These are phyloP conservation scores for Penicillium occitanis DNA, from an alignment of 2,329 filamentous ascomycete species.

Conservation along the genomic window DNA sequence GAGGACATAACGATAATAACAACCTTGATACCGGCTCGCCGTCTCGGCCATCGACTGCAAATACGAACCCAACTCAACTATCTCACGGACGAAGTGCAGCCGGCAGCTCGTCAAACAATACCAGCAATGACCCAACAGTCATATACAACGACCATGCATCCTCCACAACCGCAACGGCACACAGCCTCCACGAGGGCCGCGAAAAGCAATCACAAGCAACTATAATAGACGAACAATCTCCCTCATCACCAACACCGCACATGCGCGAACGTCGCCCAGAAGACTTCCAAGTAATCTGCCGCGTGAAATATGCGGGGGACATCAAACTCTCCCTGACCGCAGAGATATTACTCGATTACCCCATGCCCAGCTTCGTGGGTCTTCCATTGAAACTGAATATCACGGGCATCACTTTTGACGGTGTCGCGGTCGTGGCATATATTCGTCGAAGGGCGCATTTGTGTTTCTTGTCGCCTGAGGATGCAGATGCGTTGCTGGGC, in stretches of 20 bases:
- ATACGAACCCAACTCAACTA: slow-evolving; percentile 35
- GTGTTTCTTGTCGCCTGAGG: slow-evolving; percentile 90
- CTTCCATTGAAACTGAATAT: slow-evolving; percentile 94
- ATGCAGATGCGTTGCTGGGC: slow-evolving; percentile 73
- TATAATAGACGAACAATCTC: slow-evolving; percentile 15
- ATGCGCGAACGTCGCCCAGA: slow-evolving; percentile 74
- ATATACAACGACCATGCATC: slow-evolving; percentile 25
- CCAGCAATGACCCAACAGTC: slow-evolving; percentile 28
- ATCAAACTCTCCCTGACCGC: slow-evolving; percentile 86
- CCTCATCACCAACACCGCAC: slow-evolving; percentile 45
- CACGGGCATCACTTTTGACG: slow-evolving; percentile 91
- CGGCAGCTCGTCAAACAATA: slow-evolving; percentile 20
- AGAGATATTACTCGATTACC: slow-evolving; percentile 94
- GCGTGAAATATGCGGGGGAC: slow-evolving; percentile 85
- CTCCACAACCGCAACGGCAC: slow-evolving; percentile 23
- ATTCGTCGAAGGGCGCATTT: slow-evolving; percentile 88
- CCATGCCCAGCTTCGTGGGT: slow-evolving; percentile 96
- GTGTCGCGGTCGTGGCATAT: slow-evolving; percentile 86
- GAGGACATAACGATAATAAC: slow-evolving; percentile 35
- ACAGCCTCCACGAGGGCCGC: slow-evolving; percentile 17
- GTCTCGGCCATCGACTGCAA: slow-evolving; percentile 47
- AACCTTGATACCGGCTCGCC: slow-evolving; percentile 31
- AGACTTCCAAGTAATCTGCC: slow-evolving; percentile 89
- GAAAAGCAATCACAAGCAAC: slow-evolving; percentile 24
- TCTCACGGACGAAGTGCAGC: slow-evolving; percentile 28